Percentiles rank a stretch among this genome's conserved stretches.
phyloP scores from a whole-genome alignment of 352 stramenopile species.

The Phytophthora meadii region DNA sequence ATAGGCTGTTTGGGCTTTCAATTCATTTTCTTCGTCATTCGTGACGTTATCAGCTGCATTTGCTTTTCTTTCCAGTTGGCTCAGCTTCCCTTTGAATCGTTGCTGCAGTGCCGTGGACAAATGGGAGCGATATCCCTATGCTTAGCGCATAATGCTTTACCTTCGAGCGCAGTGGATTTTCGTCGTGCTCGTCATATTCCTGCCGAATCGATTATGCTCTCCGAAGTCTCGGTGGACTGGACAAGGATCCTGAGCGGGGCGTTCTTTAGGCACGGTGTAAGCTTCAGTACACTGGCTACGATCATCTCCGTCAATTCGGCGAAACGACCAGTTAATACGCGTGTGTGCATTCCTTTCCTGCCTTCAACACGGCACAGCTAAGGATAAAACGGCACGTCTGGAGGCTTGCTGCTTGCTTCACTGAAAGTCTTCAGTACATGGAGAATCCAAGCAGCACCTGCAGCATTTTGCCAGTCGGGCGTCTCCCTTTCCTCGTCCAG shows the following conservation, averaged over 20 bases:
- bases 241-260: constrained; percentile 25
- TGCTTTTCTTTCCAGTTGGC: background rate
- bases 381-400: background rate
- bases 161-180: constrained; percentile 8
- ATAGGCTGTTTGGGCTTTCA: too few species aligned
- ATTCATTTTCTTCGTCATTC: too few species aligned
- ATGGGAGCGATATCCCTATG: background rate
- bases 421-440: background rate
- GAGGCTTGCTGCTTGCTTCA: background rate
- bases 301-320: constrained; percentile 10
- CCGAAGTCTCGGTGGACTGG: constrained; percentile 21
- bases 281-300: background rate
- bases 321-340: background rate
- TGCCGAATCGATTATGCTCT: constrained; percentile 16
- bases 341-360: constrained; percentile 5
- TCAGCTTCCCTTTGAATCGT: constrained; percentile 2
- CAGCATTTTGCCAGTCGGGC: constrained; percentile 22
- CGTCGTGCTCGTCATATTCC: constrained; percentile 12
- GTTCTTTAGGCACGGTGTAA: background rate
- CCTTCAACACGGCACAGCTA: background rate
- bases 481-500: constrained; percentile 12
- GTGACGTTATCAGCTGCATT: too few species aligned
- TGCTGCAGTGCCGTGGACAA: constrained; percentile 6
- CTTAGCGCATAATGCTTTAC: too few species aligned
- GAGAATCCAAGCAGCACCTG: background rate